Evolutionary conservation across 2,329 filamentous ascomycete genomes (phyloP), one percentile per base, ranked within the genome.

Genomic region (Pseudogymnoascus sp.): DNA sequence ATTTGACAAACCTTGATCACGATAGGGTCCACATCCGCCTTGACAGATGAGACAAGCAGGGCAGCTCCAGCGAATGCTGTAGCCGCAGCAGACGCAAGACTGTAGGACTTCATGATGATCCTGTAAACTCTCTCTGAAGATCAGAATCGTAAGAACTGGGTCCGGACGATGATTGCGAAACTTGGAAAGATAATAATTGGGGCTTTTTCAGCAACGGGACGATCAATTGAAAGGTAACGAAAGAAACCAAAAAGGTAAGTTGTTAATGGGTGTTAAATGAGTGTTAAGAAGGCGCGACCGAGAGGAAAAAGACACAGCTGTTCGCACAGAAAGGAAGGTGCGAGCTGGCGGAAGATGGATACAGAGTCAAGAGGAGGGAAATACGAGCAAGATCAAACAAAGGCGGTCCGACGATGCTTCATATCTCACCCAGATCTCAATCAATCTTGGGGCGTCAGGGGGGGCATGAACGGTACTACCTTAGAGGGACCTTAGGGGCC

Each of bases 1-100:
- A 33, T 13, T 33, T 61, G 58, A 31, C 38, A 59, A 65, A 74
- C 73, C 69, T 76, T 75, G 64, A 80, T 78, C 63, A 81, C 76
- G 66, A 84, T 82, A 27, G 77, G 73, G 65, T 80, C 84, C 61
- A 88, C 74, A 66, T 82, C 81, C 61, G 84, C 83, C 60, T 77
- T 76, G 77, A 68, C 77, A 72, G 69, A 67, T 66, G 77, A 74
- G 55, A 78, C 76, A 64, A 84, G 74, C 60, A 86, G 75, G 68
- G 80, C 80, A 65, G 81, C 78, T 66, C 80, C 76, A 67, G 80
- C 80, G 64, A 82, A 71, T 63, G 75, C 66, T 65, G 74, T 68
- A 62, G 69, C 71, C 59, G 71, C 71, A 63, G 74, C 68, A 58
- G 77, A 74, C 61, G 77, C 76, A 70, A 79, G 65, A 64, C 70